A percentile compares a stretch with the other conserved stretches of the same genome.
Evolutionary conservation across 495 filamentous ascomycete genomes (phyloP).

Genomic region (Tuber brumale): DNA sequence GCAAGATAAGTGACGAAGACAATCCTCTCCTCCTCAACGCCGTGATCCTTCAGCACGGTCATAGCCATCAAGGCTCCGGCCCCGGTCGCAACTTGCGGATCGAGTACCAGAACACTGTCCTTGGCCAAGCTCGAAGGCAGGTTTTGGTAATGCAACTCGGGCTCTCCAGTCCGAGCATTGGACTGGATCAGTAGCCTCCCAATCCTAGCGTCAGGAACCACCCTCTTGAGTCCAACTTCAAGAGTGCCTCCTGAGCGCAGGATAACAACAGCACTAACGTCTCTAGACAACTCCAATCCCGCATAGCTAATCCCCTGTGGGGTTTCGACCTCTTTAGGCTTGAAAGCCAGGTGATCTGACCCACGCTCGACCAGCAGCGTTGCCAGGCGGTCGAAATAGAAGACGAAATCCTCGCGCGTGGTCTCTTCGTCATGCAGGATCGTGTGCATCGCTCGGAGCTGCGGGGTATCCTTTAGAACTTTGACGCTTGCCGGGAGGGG

Average conservation of each 20-base stretch:
- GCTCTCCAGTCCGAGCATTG: slow-evolving; percentile 73
- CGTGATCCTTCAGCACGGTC: slow-evolving; percentile 85
- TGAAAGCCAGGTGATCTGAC: slow-evolving; percentile 50
- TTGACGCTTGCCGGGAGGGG: slow-evolving; percentile 67
- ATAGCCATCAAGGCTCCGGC: slow-evolving; percentile 96
- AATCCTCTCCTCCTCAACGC: slow-evolving; percentile 76
- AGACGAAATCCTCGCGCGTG: slow-evolving; percentile 82
- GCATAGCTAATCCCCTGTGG: slow-evolving; percentile 59
- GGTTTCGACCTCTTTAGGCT: slow-evolving; percentile 56
- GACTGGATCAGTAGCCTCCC: slow-evolving; percentile 88
- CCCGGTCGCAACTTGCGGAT: slow-evolving; percentile 89
- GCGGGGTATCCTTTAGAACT: slow-evolving; percentile 63
- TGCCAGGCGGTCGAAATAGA: slow-evolving; percentile 86
- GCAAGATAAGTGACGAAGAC: slow-evolving; percentile 84
- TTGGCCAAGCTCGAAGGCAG: slow-evolving; percentile 68
- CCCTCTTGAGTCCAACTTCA: slow-evolving; percentile 78
- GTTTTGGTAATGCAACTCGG: slow-evolving; percentile 81
- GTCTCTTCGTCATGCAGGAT: slow-evolving; percentile 77
- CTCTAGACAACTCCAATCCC: slow-evolving; percentile 60
- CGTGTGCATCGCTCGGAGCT: slow-evolving; percentile 81
- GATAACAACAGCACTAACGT: slow-evolving; percentile 79
- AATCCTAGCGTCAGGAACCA: slow-evolving; percentile 83
- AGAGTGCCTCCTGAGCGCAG: slow-evolving; percentile 79
- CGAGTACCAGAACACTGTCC: slow-evolving; percentile 74
- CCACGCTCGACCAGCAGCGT: slow-evolving; percentile 79